Base-by-base conservation (phyloP, 2,329 filamentous ascomycete genomes). In the Helminthosporium solani region DNA sequence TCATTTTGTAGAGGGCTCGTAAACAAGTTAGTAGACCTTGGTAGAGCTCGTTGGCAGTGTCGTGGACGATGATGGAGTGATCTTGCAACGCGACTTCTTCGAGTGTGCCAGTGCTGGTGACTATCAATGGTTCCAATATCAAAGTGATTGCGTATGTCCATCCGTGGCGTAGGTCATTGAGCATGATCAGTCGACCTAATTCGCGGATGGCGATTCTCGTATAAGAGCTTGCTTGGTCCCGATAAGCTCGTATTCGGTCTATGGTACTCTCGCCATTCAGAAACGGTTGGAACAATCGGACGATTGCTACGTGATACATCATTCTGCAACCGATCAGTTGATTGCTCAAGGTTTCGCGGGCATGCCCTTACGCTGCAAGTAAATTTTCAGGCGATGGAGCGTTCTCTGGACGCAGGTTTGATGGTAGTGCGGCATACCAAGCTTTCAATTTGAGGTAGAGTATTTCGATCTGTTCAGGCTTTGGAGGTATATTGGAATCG, bases 21-120 rank as follows among this genome's bases (percentile, higher is more conserved):
- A 67, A 48, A 41, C 63, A 67, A 2, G 53, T 62, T 7, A 63
- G 33, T 2, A 67, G 47, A 11, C 63, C 63, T 43, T 52, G 54
- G 25, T 63, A 64, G 3, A 50, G 38, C 35, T 63, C 61, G 30
- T 53, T 58, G 2, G n/a, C n/a, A n/a, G 4, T 30, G 15, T 58
- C 53, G 3, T 38, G 20, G 3, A 47, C 40, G 7, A 37, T 16
- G 3, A 44, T 16, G 2, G 48, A 34, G 3, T 41, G 44, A 7
- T 47, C 28, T 19, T 52, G 42, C 31, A 48, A 33, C 4, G 49
- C 46, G 5, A 66, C 49, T 28, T 65, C 64, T 15, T 65, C 63
- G 4, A 66, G 50, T 33, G 50, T 60, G 5, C 58, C 57, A 18
- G 60, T 63, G 35, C 57, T 57, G 2, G 57, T 52, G 2, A 63